Conservation (phyloP, 768 basidiomycete species). For the Mycena haematopus region DNA sequence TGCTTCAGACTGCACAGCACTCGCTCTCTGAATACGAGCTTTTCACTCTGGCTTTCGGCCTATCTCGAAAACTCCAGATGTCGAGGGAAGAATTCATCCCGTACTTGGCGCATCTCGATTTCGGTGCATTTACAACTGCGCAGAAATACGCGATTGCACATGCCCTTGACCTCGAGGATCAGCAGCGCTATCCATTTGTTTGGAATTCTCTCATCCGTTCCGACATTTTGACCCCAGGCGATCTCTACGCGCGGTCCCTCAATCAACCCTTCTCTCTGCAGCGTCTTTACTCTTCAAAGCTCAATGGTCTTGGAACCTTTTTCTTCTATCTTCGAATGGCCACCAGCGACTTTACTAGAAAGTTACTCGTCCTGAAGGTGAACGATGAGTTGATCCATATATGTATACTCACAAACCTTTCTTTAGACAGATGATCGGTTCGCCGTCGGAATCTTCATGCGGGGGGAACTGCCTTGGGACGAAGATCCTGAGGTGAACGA, state of each 20-base stretch:
- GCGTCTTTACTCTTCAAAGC: constrained; percentile 62
- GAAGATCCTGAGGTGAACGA: constrained; percentile 63
- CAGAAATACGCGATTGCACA: constrained; percentile 61
- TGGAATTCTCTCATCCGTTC: constrained; percentile 73
- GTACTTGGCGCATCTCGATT: constrained; percentile 59
- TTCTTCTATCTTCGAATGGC: constrained; percentile 67
- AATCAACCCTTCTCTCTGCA: constrained; percentile 62
- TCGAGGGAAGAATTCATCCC: constrained; percentile 43
- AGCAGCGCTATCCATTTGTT: constrained; percentile 50
- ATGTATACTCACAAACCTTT: not conserved
- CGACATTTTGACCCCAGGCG: constrained; percentile 57
- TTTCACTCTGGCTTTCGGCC: constrained; percentile 54
- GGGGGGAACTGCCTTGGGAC: constrained; percentile 62
- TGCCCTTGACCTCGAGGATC: constrained; percentile 45
- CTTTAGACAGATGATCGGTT: constrained; percentile 66
- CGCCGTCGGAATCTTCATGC: constrained; percentile 66
- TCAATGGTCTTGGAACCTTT: constrained; percentile 59
- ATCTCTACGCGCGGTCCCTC: constrained; percentile 59
- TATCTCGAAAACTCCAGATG: constrained; percentile 52
- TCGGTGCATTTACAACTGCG: constrained; percentile 57
- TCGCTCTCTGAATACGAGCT: constrained; percentile 68
- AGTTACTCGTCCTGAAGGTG: constrained; percentile 65
- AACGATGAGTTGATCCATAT: not conserved
- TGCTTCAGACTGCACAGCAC: constrained; percentile 58
- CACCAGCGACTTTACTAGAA: constrained; percentile 61